Percentiles rank a stretch among this genome's conserved stretches.
These are phyloP conservation scores for Pisolithus marmoratus DNA, from an alignment of 768 basidiomycete species.

Conservation along the genomic window DNA sequence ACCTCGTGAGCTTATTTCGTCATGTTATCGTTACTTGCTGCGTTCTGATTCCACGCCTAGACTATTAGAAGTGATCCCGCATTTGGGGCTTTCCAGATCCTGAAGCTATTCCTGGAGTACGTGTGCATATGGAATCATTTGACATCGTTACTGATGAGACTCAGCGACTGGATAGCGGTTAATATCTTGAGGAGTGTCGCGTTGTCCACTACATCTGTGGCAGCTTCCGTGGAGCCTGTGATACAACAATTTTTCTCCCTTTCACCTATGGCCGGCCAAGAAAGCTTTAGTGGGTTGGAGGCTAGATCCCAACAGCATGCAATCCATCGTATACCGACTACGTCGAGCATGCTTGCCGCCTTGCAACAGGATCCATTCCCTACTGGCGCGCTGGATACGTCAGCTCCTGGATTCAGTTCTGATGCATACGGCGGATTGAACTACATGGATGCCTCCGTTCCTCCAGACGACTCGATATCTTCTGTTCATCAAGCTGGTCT, in stretches of 20 bases:
- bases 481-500: constrained; percentile 57
- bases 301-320: constrained; percentile 49
- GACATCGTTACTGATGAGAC: constrained; percentile 14
- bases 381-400: constrained; percentile 58
- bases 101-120: constrained; percentile 87
- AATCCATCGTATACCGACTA: constrained; percentile 80
- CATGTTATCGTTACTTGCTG: neutral
- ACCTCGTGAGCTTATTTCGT: constrained; percentile 53
- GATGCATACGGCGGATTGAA: constrained; percentile 67
- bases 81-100: constrained; percentile 87
- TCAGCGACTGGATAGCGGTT: constrained; percentile 86
- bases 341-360: constrained; percentile 87
- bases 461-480: constrained; percentile 60
- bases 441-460: constrained; percentile 68
- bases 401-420: constrained; percentile 54
- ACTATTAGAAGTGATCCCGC: constrained; percentile 90
- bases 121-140: constrained; percentile 25
- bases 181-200: constrained; percentile 85
- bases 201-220: constrained; percentile 85
- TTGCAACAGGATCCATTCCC: constrained; percentile 74
- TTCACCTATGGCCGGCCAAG: constrained; percentile 87
- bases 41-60: constrained; percentile 32
- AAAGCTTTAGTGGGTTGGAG: constrained; percentile 65
- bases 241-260: constrained; percentile 86
- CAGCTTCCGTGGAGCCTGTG: constrained; percentile 85